A percentile compares a stretch with the other conserved stretches of the same genome.
These are phyloP conservation scores for Diaporthe vaccinii DNA, from an alignment of 2,329 filamentous ascomycete species.

Conservation along the genomic window DNA sequence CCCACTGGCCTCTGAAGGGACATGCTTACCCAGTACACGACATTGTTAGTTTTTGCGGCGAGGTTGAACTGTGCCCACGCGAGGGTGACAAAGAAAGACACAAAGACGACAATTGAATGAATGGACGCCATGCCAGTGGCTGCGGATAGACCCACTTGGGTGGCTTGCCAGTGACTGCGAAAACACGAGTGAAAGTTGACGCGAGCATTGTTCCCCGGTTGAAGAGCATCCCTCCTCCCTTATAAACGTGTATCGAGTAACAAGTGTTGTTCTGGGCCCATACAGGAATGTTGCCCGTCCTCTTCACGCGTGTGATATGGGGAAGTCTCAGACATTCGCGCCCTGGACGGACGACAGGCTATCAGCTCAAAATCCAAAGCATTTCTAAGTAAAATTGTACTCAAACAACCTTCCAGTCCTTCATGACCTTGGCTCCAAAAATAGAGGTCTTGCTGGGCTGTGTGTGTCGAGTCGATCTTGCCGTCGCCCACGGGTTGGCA, in stretches of 20 bases:
- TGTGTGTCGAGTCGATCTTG: neutral
- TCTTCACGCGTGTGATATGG: slow-evolving; percentile 5
- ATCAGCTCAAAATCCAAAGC: slow-evolving; percentile 5
- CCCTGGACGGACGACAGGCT: neutral
- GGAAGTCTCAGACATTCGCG: slow-evolving; percentile 15
- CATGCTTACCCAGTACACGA: slow-evolving; percentile 56
- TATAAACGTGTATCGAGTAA: neutral
- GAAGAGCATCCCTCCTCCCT: neutral
- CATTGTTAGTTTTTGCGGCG: slow-evolving; percentile 54
- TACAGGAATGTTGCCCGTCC: neutral
- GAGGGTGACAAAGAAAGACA: neutral
- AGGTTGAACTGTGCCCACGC: slow-evolving; percentile 46
- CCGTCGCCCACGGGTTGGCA: neutral
- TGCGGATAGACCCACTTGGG: slow-evolving; percentile 28
- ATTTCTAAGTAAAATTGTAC: neutral
- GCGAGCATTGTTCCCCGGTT: neutral
- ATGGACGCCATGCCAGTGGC: slow-evolving; percentile 33
- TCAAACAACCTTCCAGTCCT: neutral
- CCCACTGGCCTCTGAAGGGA: neutral
- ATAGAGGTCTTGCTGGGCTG: neutral
- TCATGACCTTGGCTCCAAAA: neutral
- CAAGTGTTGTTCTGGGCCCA: neutral
- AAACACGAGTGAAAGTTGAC: slow-evolving; percentile 22
- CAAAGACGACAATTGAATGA: slow-evolving; percentile 10
- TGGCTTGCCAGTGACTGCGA: slow-evolving; percentile 24